Conservation (phyloP, 352 stramenopile genomes). For the Pythium sukuiense region DNA sequence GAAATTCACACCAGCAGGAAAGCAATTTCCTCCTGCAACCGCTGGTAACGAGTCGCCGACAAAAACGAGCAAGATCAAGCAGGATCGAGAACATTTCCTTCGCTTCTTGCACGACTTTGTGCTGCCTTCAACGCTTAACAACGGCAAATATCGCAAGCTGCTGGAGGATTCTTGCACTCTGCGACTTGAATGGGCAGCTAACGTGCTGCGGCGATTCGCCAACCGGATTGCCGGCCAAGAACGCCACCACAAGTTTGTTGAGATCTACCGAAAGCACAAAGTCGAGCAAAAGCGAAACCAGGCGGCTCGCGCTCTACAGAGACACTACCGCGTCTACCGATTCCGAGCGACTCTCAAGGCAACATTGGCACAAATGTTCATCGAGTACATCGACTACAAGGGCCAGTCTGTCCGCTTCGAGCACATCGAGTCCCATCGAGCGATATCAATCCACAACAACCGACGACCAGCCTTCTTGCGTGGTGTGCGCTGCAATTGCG, state of each 20-base stretch:
- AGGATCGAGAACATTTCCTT: constrained; percentile 41
- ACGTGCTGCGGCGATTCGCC: constrained; percentile 47
- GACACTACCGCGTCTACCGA: constrained; percentile 48
- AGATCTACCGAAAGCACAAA: constrained; percentile 39
- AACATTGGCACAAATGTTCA: constrained; percentile 54
- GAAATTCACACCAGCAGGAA: constrained; percentile 36
- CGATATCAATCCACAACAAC: constrained; percentile 13
- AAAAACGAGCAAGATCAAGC: constrained; percentile 13
- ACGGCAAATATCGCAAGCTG: constrained; percentile 55
- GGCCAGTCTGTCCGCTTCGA: constrained; percentile 42
- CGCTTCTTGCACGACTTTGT: constrained; percentile 70
- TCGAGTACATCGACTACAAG: constrained; percentile 58
- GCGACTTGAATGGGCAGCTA: constrained; percentile 50
- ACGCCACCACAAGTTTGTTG: constrained; percentile 47
- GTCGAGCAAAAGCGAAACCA: constrained; percentile 27
- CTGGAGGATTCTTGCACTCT: constrained; percentile 38
- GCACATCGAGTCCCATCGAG: constrained; percentile 41
- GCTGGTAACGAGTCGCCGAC: not conserved
- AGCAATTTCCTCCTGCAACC: not conserved
- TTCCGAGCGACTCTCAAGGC: constrained; percentile 46
- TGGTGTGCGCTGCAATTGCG: constrained; percentile 42
- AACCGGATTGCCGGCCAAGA: constrained; percentile 36
- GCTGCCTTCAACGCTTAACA: constrained; percentile 53
- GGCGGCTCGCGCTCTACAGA: constrained; percentile 36
- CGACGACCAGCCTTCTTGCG: constrained; percentile 58